Percentiles rank a stretch among this genome's conserved stretches.
Evolutionary conservation across 768 basidiomycete genomes (phyloP).

Genomic region (Termitomyces sp.): DNA sequence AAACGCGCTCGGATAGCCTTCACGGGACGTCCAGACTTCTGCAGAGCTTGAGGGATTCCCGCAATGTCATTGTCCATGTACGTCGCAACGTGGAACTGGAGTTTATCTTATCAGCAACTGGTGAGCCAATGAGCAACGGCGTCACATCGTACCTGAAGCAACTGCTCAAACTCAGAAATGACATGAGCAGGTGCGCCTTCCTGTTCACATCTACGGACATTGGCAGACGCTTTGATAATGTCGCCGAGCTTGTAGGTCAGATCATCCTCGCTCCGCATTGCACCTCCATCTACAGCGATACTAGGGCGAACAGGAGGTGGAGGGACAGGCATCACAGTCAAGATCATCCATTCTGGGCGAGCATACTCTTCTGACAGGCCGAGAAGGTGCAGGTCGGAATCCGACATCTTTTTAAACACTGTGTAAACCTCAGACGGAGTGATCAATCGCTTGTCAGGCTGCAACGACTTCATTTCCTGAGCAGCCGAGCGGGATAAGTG

Average conservation of each 20-base stretch:
- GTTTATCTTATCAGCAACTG: not conserved
- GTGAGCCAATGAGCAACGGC: not conserved
- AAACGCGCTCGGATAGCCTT: constrained; percentile 97
- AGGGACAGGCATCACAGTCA: constrained; percentile 95
- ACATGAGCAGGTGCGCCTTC: constrained; percentile 97
- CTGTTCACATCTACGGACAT: constrained; percentile 87
- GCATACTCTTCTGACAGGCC: constrained; percentile 96
- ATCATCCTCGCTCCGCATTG: constrained; percentile 96
- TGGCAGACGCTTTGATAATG: constrained; percentile 92
- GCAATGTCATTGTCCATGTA: constrained; percentile 99
- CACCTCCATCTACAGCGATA: constrained; percentile 94
- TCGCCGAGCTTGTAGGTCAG: constrained; percentile 97
- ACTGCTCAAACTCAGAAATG: constrained; percentile 91
- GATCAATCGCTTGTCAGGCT: constrained; percentile 78
- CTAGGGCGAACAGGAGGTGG: constrained; percentile 97
- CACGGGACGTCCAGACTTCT: constrained; percentile 95
- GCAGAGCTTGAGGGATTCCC: constrained; percentile 93
- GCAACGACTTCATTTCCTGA: constrained; percentile 74
- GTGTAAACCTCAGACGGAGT: constrained; percentile 88
- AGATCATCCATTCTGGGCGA: constrained; percentile 98
- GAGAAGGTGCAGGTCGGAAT: constrained; percentile 80
- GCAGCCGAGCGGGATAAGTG: constrained; percentile 3
- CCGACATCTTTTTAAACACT: constrained; percentile 93
- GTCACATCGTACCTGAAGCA: constrained; percentile 67
- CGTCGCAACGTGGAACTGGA: constrained; percentile 94